Base-by-base conservation (phyloP, 2,329 filamentous ascomycete genomes). In the Fusarium hainanense region DNA sequence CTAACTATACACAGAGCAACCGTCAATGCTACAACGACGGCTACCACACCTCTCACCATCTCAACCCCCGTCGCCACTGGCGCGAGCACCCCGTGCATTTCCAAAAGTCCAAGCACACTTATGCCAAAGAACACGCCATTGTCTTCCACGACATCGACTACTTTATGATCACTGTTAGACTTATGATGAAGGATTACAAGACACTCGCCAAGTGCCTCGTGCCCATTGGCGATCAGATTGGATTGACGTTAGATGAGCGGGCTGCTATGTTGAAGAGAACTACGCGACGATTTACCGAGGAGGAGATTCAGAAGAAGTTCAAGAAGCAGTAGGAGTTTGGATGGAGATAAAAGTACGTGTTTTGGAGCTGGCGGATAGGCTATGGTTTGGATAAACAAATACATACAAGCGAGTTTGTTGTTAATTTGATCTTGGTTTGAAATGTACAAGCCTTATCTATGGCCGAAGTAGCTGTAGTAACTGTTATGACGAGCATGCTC, bases 91-190 rank as follows among this genome's bases (percentile, higher is more conserved):
- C 92, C 0, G 83, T 89, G 14, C 87, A 91, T 9, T 93, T 95
- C 79, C 81, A 94, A 3, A 85, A 89, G 71, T 87, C 89, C 47
- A 93, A 93, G 79, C 80, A 86, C 25, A 85, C 84, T 4, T 95
- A 94, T 74, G 84, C 87, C 0, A 79, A 83, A 10, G 89, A 93
- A 74, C 82, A 88, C 21, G 92, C 92, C 0, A 84, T 95, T 9
- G 90, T 94, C 8, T 94, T 95, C 76, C 89, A 91, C 78, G 90
- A 94, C 74, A 93, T 95, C 72, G 92, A 94, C 78, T 95, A 93
- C 76, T 81, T 94, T 54, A 90, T 93, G 84, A 87, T 94, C 65
- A 93, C 92, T 0, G 78, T 92, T 34, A 85, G 86, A 44, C 79
- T 94, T 20, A 74, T 94, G 73, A 83, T 84, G 63, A 93, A 93